Conservation (phyloP, 331 rosid species). For the Pyracantha coccinea region DNA sequence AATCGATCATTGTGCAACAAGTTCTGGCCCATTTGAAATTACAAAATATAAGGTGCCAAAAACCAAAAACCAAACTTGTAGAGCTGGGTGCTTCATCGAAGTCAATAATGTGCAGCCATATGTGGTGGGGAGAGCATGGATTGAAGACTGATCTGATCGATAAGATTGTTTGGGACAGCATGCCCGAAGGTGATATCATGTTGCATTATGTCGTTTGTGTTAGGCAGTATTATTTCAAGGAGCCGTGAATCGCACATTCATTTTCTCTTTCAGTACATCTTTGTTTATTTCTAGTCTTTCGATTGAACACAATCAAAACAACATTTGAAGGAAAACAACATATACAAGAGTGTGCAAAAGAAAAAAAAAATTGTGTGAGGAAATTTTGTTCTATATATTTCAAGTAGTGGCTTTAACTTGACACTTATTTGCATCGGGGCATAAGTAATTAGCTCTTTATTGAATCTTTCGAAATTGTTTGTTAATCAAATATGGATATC, state of each 20-base stretch:
- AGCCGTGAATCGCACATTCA: neutral
- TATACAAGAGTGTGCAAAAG: neutral
- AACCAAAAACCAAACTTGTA: slow-evolving; percentile 6
- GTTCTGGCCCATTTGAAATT: neutral
- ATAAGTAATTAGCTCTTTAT: neutral
- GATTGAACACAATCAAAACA: neutral
- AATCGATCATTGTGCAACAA: neutral
- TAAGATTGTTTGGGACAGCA: neutral
- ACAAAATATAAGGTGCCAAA: slow-evolving; percentile 1
- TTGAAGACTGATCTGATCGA: neutral
- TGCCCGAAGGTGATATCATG: neutral
- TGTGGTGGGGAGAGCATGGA: neutral
- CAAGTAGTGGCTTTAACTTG: neutral
- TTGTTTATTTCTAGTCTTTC: too few species aligned
- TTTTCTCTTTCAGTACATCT: too few species aligned
- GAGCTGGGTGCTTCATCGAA: neutral
- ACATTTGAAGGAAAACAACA: fast-evolving
- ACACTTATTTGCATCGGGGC: neutral
- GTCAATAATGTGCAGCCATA: neutral
- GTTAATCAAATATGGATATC: neutral
- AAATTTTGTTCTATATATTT: too few species aligned
- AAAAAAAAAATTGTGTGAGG: too few species aligned
- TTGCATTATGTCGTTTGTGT: neutral
- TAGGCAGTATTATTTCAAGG: neutral
- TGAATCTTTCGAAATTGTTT: too few species aligned